A percentile compares a stretch with the other conserved stretches of the same genome.
Conservation (phyloP, 345 rosid genomes). For the Durio zibethinus region DNA sequence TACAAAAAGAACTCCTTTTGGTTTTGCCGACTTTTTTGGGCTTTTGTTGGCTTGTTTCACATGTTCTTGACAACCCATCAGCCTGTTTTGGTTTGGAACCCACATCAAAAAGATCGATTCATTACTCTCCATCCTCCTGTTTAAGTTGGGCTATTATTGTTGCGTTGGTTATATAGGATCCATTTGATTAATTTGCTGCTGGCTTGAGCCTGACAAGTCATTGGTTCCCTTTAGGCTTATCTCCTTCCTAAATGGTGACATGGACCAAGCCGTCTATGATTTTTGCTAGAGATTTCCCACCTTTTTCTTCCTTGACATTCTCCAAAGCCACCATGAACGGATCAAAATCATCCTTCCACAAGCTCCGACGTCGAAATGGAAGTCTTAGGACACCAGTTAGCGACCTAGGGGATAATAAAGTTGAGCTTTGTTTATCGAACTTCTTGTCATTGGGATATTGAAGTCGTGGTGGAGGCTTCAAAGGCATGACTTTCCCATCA, state of each 20-base stretch:
- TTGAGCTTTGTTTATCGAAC: neutral
- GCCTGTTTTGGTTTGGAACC: neutral
- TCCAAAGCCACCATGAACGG: slow-evolving; percentile 53
- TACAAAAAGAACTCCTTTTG: slow-evolving; percentile 32
- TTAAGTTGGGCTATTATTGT: neutral
- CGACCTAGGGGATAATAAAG: slow-evolving; percentile 16
- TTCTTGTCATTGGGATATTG: neutral
- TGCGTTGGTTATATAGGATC: neutral
- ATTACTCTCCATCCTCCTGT: neutral
- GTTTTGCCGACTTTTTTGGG: slow-evolving; percentile 17
- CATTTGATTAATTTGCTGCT: neutral
- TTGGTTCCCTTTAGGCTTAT: neutral
- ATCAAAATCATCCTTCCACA: slow-evolving; percentile 54
- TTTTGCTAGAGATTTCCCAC: neutral
- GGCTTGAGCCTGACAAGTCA: neutral
- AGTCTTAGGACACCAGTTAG: slow-evolving; percentile 16
- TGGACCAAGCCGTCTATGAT: slow-evolving; percentile 32
- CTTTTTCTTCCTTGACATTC: slow-evolving; percentile 35
- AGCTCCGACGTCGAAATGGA: slow-evolving; percentile 30
- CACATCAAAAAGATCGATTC: neutral
- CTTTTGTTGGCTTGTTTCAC: neutral
- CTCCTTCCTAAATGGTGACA: slow-evolving; percentile 29
- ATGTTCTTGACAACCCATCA: neutral
- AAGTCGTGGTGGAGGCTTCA: slow-evolving; percentile 44
- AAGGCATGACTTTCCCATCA: slow-evolving; percentile 43